Evolutionary conservation across 2,329 filamentous ascomycete species (phyloP), one percentile per base, ranked within the genome.

Genomic region (Chalaropsis thielavioides): DNA sequence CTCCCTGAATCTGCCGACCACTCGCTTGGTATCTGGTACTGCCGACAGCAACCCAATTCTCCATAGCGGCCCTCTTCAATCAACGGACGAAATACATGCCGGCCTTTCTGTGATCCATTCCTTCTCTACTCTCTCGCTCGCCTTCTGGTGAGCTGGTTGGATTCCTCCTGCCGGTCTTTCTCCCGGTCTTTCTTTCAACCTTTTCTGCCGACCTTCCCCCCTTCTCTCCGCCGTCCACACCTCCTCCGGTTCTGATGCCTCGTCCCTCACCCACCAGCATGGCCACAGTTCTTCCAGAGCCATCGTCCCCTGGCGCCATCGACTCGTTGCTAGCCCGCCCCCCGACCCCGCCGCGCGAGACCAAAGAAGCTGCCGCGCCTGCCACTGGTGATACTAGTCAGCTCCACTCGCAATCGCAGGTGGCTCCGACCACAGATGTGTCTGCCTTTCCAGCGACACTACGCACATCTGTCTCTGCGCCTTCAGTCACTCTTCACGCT

Each of bases 271-370:
- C 5, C 19, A 27, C 38, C 19, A 51, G 41, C 15, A 65, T 65
- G 64, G 59, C 64, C n/a, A 35, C 62, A 46, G 62, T 46, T 27
- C n/a, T 19, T 8, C 40, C 60, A 56, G 59, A 62, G 24, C 46
- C 43, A 22, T 24, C 51, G 35, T 61, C 56, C n/a, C 38, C 46
- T n/a, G 51, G 61, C 51, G 43, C 22, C n/a, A n/a, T 46, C 19
- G 80, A 83, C 68, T 76, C 78, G 66, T 76, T 85, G 64, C 76
- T 79, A 68, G 73, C 81, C 67, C 80, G 83, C 73, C 85, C 85
- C 31, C 85, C 85, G n/a, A 88, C 85, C 41, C 85, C 85, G 59
- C 85, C 85, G n/a, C 80, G 80, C 69, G 82, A 78, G 43, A 74
- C 72, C 38, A 72, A 72, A 69, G 76, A 78, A 60, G 64, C 71